These are phyloP conservation scores for Hericium coralloides DNA, from an alignment of 768 basidiomycete genomes.

Conservation along the genomic window DNA sequence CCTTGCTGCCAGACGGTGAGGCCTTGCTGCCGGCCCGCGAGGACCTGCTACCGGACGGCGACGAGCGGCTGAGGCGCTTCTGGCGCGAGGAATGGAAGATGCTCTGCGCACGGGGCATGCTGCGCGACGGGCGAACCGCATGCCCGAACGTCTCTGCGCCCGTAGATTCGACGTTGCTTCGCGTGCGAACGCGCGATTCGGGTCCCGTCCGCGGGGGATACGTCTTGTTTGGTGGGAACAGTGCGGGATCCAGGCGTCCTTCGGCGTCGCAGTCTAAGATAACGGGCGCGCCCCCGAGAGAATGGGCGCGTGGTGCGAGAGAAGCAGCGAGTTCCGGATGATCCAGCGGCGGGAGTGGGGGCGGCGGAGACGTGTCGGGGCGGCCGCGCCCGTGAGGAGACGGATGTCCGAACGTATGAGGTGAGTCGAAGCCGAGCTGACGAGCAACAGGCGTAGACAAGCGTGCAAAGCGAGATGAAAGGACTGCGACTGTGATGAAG, in stretches of 20 bases:
- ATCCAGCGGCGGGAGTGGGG: conserved; percentile 47
- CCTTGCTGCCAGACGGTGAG: not conserved
- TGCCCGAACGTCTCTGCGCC: conserved; percentile 14
- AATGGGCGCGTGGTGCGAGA: conserved; percentile 15
- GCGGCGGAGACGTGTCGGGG: conserved; percentile 33
- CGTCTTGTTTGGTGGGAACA: conserved; percentile 7
- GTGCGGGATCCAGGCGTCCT: not conserved
- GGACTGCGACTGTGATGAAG: not conserved
- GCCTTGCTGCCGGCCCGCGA: too few relatives aligned
- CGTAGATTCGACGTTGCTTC: conserved; percentile 6
- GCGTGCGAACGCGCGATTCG: not conserved
- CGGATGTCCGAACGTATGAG: conserved; percentile 32
- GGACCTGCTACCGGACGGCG: too few relatives aligned
- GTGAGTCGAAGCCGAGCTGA: conserved; percentile 24
- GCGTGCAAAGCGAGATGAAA: conserved; percentile 1
- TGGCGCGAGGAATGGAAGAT: conserved; percentile 10
- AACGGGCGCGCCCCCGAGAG: not conserved
- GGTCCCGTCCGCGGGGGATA: conserved; percentile 14
- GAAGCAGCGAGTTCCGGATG: conserved; percentile 26
- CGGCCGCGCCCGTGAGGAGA: conserved; percentile 23
- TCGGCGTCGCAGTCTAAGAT: not conserved
- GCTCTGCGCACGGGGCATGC: conserved; percentile 20
- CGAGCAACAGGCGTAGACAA: conserved; percentile 21
- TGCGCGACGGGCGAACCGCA: conserved; percentile 20
- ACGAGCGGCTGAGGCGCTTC: too few relatives aligned